Percentiles rank a stretch among this genome's conserved stretches.
phyloP scores from a whole-genome alignment of 768 basidiomycete genomes.

The Russula vinacea region DNA sequence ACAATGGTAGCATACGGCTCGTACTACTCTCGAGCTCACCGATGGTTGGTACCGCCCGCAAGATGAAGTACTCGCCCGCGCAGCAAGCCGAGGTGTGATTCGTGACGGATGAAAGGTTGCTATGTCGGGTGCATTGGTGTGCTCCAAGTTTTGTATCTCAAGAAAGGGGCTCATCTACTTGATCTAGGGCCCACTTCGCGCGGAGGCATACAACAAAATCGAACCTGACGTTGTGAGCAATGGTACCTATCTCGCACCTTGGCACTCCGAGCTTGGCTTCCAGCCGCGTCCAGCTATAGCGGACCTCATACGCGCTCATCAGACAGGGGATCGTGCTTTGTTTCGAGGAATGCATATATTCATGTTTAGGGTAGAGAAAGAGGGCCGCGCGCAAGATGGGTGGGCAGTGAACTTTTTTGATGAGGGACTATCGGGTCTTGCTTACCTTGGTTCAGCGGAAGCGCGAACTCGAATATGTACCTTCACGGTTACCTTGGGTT shows the following conservation, averaged over 20 bases:
- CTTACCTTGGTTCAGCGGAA: too few relatives aligned
- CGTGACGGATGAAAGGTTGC: constrained; percentile 79
- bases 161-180: neutral
- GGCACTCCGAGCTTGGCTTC: constrained; percentile 88
- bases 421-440: too few relatives aligned
- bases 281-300: constrained; percentile 62
- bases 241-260: constrained; percentile 78
- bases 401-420: too few relatives aligned
- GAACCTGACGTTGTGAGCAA: constrained; percentile 53
- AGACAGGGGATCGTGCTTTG: constrained; percentile 79
- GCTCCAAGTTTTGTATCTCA: constrained; percentile 36
- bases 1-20: too few relatives aligned
- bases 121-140: constrained; percentile 73
- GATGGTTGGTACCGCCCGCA: constrained; percentile 95
- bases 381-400: constrained; percentile 2
- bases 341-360: constrained; percentile 50
- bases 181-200: constrained; percentile 12
- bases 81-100: constrained; percentile 62
- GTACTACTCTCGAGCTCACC: constrained; percentile 80
- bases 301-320: constrained; percentile 68
- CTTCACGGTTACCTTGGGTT: too few relatives aligned
- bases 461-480: too few relatives aligned
- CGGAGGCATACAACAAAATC: constrained; percentile 63
- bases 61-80: constrained; percentile 70
- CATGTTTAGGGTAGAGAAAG: constrained; percentile 46